Evolutionary conservation across 2,329 filamentous ascomycete species (phyloP).

Genomic region (Chaetomium sp.): DNA sequence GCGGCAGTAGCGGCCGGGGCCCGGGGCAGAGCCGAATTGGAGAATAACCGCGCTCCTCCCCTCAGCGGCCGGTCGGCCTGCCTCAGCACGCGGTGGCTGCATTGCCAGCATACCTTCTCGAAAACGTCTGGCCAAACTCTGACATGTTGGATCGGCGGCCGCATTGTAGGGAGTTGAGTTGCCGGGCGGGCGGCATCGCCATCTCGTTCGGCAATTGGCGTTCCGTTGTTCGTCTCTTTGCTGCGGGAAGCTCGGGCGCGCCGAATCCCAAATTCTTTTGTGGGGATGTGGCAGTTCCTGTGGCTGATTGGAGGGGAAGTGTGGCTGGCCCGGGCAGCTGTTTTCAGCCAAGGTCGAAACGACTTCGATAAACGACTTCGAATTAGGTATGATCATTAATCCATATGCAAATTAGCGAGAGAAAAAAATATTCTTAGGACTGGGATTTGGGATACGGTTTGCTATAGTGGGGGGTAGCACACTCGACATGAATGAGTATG

Average conservation of each 20-base stretch:
- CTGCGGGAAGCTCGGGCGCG: not conserved
- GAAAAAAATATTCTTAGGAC: too few species aligned
- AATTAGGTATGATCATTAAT: too few species aligned
- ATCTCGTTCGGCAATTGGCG: constrained; percentile 33
- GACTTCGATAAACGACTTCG: too few species aligned
- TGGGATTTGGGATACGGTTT: too few species aligned
- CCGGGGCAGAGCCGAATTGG: constrained; percentile 31
- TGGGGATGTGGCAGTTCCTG: constrained; percentile 12
- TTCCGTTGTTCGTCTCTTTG: not conserved
- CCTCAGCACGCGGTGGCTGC: constrained; percentile 32
- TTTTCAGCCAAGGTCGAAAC: too few species aligned
- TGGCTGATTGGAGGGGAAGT: constrained; percentile 7
- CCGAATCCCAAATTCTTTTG: not conserved
- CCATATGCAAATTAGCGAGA: too few species aligned
- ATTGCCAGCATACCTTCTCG: constrained; percentile 37
- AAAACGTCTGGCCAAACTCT: constrained; percentile 29
- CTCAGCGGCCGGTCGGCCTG: constrained; percentile 13
- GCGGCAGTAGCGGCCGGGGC: constrained; percentile 28
- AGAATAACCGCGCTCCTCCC: constrained; percentile 28
- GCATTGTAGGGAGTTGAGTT: constrained; percentile 34
- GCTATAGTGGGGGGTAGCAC: too few species aligned
- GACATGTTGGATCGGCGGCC: constrained; percentile 32
- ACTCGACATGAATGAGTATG: too few species aligned
- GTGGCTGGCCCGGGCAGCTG: not conserved
- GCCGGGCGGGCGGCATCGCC: constrained; percentile 34